phyloP scores from a whole-genome alignment of 2,329 filamentous ascomycete species.

The Trichoderma sp. region DNA sequence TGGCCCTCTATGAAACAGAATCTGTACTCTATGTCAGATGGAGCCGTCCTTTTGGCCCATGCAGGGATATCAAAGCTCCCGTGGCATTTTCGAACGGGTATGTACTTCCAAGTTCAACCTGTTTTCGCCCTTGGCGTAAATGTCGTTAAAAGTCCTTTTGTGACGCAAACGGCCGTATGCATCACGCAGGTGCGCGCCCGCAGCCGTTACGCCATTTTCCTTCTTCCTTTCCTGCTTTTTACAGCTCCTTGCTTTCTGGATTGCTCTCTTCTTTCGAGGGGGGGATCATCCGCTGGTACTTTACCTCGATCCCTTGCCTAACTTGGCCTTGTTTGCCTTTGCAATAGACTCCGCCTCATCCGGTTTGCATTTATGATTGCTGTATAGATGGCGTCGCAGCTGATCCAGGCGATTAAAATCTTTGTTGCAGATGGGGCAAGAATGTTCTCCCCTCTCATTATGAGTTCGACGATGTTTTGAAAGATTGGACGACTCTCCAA shows the following conservation, averaged over 20 bases:
- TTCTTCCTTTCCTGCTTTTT: background rate
- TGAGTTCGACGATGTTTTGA: slow-evolving; percentile 68
- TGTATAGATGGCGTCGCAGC: slow-evolving; percentile 54
- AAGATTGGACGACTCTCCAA: slow-evolving; percentile 67
- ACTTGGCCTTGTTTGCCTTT: background rate
- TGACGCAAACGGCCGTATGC: background rate
- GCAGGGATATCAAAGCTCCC: background rate
- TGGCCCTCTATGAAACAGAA: background rate
- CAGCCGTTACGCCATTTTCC: background rate
- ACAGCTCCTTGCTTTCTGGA: background rate
- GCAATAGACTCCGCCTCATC: slow-evolving; percentile 20
- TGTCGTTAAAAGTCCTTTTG: background rate
- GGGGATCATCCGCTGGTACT: background rate
- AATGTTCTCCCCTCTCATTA: slow-evolving; percentile 53
- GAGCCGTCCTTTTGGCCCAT: background rate
- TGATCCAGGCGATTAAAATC: slow-evolving; percentile 64
- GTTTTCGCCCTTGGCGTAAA: background rate
- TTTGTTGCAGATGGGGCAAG: slow-evolving; percentile 57
- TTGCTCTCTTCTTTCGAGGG: too few species aligned
- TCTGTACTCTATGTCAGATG: background rate
- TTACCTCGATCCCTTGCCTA: background rate
- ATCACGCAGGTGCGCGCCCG: background rate
- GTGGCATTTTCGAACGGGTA: background rate
- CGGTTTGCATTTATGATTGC: slow-evolving; percentile 25
- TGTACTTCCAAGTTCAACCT: background rate